Evolutionary conservation across 2,329 filamentous ascomycete species (phyloP), one percentile per base, ranked within the genome.

Genomic region (Claviceps africana): DNA sequence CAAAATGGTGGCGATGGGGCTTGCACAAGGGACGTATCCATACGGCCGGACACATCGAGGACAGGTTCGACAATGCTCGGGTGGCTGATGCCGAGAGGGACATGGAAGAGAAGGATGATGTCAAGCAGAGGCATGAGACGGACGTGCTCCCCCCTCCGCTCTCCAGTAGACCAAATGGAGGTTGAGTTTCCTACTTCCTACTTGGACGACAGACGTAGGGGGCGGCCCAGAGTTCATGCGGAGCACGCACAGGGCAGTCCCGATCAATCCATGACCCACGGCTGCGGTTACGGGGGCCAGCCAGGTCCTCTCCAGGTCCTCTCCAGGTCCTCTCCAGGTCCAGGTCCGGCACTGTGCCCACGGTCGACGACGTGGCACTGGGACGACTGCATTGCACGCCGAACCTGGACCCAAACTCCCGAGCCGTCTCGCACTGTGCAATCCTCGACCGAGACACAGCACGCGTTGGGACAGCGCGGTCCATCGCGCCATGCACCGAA

Each of bases 1-100:
- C 3, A 25, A 25, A 25, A 25, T 3, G 25, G 3, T 5, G 25
- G 25, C 25, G 25, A 56, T 50, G 51, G 53, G 54, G 58, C 50
- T 53, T 56, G 47, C 53, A 56, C 49, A 55, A 58, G 43, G 43
- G 50, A 52, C 57, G 56, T 44, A 55, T 59, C 54, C 60, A 60
- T 61, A 58, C 59, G 59, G 60, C 60, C 59, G 58, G 58, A 64
- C 59, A 62, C 65, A 68, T 68, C 58, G 64, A 19, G 37, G 57
- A 43, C 25, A 28, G 40, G 30, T 22, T 44, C 17, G 22, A 25
- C 21, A 21, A 44, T 44, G 22, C 42, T 22, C 22, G 42, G 15
- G 42, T 21, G 50, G 50, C 39, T 22, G 51, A 51, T 48, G 50
- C 40, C 39, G 46, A 33, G 25, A 51, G 50, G 42, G n/a, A 30